phyloP scores from a whole-genome alignment of 1,284 basidiomycete genomes.

The Sporisorium scitamineum region DNA sequence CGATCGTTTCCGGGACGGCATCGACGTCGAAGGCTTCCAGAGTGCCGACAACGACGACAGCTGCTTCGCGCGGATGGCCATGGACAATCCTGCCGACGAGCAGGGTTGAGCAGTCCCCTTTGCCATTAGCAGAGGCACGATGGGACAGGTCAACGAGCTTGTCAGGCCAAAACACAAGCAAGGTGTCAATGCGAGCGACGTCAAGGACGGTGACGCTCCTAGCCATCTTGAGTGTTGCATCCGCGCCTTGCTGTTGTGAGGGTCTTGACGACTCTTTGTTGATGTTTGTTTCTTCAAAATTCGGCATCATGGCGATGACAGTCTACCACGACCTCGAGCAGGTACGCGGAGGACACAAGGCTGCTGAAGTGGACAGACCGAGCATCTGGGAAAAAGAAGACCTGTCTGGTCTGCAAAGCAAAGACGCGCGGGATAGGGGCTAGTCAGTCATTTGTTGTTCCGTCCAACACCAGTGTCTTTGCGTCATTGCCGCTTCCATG shows the following conservation, averaged over 20 bases:
- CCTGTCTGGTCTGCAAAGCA: slow-evolving; percentile 6
- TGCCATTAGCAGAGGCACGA: background rate
- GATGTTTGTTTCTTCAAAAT: slow-evolving; percentile 27
- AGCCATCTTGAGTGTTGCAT: background rate
- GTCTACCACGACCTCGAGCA: slow-evolving; percentile 48
- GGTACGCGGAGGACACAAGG: slow-evolving; percentile 34
- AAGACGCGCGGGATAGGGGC: background rate
- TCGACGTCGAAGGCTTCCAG: background rate
- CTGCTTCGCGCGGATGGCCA: slow-evolving; percentile 26
- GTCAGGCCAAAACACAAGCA: slow-evolving; percentile 47
- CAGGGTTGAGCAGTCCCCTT: background rate
- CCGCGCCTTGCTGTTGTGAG: background rate
- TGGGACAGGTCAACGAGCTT: slow-evolving; percentile 20
- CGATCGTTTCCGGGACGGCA: background rate
- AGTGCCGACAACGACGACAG: slow-evolving; percentile 30
- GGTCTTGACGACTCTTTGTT: slow-evolving; percentile 1
- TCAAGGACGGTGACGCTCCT: background rate
- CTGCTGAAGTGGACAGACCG: slow-evolving; percentile 7
- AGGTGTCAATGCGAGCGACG: slow-evolving; percentile 11
- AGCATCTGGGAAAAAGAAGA: slow-evolving; percentile 25
- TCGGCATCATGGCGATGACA: slow-evolving; percentile 14
- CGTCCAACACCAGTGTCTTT: background rate
- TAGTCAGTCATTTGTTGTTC: slow-evolving; percentile 9
- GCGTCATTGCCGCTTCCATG: slow-evolving; percentile 12
- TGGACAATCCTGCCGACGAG: slow-evolving; percentile 18